Conservation (phyloP, 345 rosid genomes). For the Hibiscus trionum region DNA sequence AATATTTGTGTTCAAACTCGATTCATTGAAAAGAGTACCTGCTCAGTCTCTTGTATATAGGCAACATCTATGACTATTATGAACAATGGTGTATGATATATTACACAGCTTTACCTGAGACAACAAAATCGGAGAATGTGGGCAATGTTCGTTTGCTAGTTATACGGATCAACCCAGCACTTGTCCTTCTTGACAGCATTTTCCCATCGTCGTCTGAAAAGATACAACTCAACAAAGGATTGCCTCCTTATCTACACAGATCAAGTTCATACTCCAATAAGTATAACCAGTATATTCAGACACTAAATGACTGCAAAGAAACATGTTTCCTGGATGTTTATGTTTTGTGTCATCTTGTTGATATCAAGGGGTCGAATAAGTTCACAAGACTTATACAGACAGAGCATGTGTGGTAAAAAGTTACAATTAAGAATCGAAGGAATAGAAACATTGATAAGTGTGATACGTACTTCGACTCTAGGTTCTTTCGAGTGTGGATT, state of each 20-base stretch:
- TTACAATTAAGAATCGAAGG: background rate
- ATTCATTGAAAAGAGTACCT: background rate
- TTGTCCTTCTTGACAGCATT: slow-evolving; percentile 33
- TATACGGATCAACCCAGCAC: slow-evolving; percentile 57
- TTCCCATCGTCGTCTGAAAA: slow-evolving; percentile 44
- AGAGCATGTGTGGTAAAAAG: background rate
- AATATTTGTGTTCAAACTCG: no score
- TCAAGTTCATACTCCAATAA: background rate
- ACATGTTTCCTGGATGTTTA: background rate
- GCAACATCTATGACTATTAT: background rate
- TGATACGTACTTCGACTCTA: slow-evolving; percentile 39
- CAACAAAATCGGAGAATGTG: background rate
- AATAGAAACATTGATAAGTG: background rate
- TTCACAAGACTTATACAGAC: background rate
- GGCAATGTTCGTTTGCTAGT: background rate
- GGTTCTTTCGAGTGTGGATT: slow-evolving; percentile 25
- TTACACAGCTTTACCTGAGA: background rate
- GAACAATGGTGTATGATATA: background rate
- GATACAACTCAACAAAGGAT: slow-evolving; percentile 36
- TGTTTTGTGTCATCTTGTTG: background rate
- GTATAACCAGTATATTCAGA: no score
- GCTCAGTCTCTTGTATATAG: background rate
- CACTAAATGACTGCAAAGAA: background rate
- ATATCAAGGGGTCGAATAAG: background rate
- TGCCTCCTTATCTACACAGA: slow-evolving; percentile 54